Conservation (phyloP, 139 green algal species). For the Coelastrella sp. region DNA sequence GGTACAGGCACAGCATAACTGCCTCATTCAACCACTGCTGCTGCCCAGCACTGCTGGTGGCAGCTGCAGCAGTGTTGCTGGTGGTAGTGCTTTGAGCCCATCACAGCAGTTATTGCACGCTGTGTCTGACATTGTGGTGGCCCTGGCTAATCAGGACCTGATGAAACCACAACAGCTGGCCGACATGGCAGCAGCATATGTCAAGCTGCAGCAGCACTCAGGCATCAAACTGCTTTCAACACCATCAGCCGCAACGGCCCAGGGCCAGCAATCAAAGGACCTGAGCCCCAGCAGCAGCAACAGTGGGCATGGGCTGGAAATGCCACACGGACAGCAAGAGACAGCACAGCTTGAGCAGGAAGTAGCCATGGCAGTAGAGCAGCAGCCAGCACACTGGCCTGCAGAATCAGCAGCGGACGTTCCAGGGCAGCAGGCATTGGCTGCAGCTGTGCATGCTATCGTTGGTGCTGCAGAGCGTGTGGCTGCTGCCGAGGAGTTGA, state of each 20-base stretch:
- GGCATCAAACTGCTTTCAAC: not conserved
- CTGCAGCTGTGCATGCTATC: not conserved
- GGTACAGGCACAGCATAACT: not conserved
- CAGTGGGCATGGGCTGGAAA: not conserved
- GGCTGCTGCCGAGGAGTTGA: not conserved
- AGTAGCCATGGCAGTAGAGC: too few species aligned
- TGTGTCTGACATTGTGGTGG: not conserved
- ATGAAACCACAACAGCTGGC: conserved; percentile 4
- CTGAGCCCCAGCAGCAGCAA: not conserved
- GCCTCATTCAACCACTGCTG: conserved; percentile 14
- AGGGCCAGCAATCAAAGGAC: not conserved
- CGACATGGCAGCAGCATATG: conserved; percentile 8
- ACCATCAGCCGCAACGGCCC: not conserved
- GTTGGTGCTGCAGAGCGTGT: not conserved
- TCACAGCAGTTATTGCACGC: not conserved
- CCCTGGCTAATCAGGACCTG: not conserved
- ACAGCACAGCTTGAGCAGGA: too few species aligned
- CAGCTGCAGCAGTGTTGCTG: not conserved
- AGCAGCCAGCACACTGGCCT: too few species aligned
- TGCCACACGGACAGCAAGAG: too few species aligned
- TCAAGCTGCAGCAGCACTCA: not conserved
- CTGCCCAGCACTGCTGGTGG: not conserved
- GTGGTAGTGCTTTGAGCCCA: not conserved
- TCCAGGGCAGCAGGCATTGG: not conserved
- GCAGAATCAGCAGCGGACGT: too few species aligned